These are phyloP conservation scores for Abrus pulchellus DNA, from an alignment of 306 rosid species.

Conservation along the genomic window DNA sequence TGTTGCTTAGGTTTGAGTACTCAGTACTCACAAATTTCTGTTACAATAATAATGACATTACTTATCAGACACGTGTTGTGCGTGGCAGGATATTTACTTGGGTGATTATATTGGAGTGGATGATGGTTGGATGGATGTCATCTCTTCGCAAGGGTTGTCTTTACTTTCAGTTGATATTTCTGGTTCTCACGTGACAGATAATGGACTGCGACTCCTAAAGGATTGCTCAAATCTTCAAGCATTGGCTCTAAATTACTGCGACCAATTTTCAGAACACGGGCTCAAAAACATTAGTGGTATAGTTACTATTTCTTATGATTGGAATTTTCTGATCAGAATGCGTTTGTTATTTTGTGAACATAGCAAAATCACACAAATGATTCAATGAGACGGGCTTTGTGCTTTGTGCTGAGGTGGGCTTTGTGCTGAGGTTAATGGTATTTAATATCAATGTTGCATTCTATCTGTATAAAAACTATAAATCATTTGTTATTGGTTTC, in stretches of 20 bases:
- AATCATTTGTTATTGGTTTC: not conserved
- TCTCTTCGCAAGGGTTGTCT: conserved; percentile 72
- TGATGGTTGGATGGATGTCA: conserved; percentile 76
- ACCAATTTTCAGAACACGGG: conserved; percentile 68
- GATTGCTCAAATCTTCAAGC: conserved; percentile 68
- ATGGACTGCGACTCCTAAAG: conserved; percentile 62
- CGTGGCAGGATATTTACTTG: conserved; percentile 69
- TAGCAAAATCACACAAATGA: conserved; percentile 2
- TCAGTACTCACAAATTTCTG: conserved; percentile 1
- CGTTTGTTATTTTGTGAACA: not conserved
- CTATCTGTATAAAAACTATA: conserved; percentile 10
- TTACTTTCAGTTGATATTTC: conserved; percentile 73
- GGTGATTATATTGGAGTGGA: conserved; percentile 67
- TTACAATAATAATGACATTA: conserved; percentile 1
- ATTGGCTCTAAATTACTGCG: conserved; percentile 65
- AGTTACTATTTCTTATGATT: conserved; percentile 21
- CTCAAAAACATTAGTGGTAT: conserved; percentile 70
- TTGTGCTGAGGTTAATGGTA: conserved; percentile 31
- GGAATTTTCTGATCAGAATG: conserved; percentile 16
- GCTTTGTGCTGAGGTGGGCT: not conserved
- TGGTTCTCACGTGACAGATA: conserved; percentile 69
- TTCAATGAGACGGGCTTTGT: not conserved
- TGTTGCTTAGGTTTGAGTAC: conserved; percentile 42
- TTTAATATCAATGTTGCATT: conserved; percentile 6
- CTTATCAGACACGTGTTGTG: conserved; percentile 30